A percentile compares a stretch with the other conserved stretches of the same genome.
phyloP scores from a whole-genome alignment of 1,284 basidiomycete species.

The Malassezia sp. region DNA sequence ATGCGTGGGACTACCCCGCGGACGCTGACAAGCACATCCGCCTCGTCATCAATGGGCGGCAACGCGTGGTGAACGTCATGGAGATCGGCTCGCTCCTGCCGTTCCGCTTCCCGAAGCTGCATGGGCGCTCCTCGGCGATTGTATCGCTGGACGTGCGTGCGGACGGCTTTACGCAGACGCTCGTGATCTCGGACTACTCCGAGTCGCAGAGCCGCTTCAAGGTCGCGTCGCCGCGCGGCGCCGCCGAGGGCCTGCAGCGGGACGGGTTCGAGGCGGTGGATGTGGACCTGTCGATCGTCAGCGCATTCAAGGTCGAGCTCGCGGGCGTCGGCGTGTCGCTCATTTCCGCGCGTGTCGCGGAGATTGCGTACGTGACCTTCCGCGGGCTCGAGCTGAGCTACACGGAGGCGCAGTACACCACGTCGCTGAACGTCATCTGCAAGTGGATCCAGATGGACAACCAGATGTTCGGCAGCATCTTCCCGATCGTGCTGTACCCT shows the following conservation, averaged over 20 bases:
- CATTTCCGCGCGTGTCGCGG: slow-evolving; percentile 73
- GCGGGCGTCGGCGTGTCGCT: slow-evolving; percentile 87
- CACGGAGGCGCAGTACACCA: slow-evolving; percentile 66
- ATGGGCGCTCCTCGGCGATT: slow-evolving; percentile 50
- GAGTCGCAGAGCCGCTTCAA: slow-evolving; percentile 81
- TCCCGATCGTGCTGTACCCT: slow-evolving; percentile 90
- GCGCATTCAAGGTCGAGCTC: slow-evolving; percentile 65
- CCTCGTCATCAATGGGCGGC: slow-evolving; percentile 56
- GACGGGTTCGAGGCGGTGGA: slow-evolving; percentile 77
- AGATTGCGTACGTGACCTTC: slow-evolving; percentile 79
- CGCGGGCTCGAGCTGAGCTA: slow-evolving; percentile 76
- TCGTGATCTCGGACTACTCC: slow-evolving; percentile 78
- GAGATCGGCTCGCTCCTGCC: slow-evolving; percentile 89
- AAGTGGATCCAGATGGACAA: slow-evolving; percentile 81
- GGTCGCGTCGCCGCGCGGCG: slow-evolving; percentile 57
- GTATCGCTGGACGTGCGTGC: slow-evolving; percentile 88
- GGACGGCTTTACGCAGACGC: slow-evolving; percentile 71
- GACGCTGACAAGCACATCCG: slow-evolving; percentile 69
- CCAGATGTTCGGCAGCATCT: slow-evolving; percentile 89
- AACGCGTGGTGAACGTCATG: slow-evolving; percentile 77
- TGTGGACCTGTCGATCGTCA: slow-evolving; percentile 58
- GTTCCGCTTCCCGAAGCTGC: slow-evolving; percentile 58
- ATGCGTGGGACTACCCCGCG: slow-evolving; percentile 92
- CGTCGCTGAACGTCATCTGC: slow-evolving; percentile 70
- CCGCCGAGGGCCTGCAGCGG: slow-evolving; percentile 48